Evolutionary conservation across 2,329 filamentous ascomycete species (phyloP), one percentile per base, ranked within the genome.

Genomic region (Monosporascus sp.): DNA sequence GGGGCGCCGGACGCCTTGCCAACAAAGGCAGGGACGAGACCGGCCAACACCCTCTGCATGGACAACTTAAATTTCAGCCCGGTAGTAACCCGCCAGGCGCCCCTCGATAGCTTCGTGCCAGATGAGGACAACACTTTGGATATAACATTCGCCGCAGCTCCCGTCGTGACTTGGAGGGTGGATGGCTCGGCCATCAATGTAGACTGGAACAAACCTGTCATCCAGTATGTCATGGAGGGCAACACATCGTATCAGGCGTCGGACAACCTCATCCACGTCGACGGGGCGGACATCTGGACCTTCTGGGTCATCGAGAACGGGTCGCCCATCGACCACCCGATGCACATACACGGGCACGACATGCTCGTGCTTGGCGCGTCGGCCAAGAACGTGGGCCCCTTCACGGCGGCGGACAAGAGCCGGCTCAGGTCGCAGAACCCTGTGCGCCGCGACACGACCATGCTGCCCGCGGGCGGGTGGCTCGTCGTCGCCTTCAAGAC

Each of bases 401-500:
- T 66, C 53, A 53, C 49, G 8, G 51, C 54, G 27, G 57, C 61
- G 3, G 59, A 63, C 45, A 65, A 59, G 50, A 62, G 55, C n/a
- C 54, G 37, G 35, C 65, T 71, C 9, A 69, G 66, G 54, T 68
- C 60, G 11, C 44, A 62, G 17, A 80, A 78, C 50, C 76, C 76
- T 3, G 68, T 72, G 2, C 67, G 77, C 1, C 66, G 78, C 18
- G 78, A 80, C 59, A 74, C 73, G 1, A 71, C 72, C 2, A 69
- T 74, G 54, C 62, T 80, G 5, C 72, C 74, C 0, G 63, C 61
- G 1, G 60, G 57, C 9, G 78, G 77, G 0, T 75, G 74, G 63
- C 55, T 80, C 6, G 72, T 75, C 5, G 64, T 81, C 38, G 76
- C 73, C 1, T 80, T 78, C 63, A 60, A 65, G 45, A 69, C 74